Base-by-base conservation (phyloP, 129 eudicot genomes). In the Helianthus tuberosus region DNA sequence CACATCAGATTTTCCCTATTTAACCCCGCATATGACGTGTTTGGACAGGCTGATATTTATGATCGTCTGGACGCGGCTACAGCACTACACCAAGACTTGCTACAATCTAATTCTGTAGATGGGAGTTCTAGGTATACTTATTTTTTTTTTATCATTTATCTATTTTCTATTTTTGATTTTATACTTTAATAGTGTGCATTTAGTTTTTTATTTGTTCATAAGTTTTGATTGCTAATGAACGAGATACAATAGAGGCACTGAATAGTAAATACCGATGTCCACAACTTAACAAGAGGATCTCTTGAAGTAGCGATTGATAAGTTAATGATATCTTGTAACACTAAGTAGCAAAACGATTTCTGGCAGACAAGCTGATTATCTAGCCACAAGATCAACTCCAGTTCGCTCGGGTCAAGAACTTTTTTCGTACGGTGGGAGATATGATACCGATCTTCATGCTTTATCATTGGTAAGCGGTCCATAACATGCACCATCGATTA, bases 291-390 rank as follows among this genome's bases (percentile, higher is more conserved):
- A 65, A 65, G 73, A 66, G 63, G 29, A 72, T 35, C 69, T 66
- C 41, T 66, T 71, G 74, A 35, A 48, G 52, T 83, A 66, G 71
- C 35, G 8, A 27, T 58, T 47, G 25, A 64, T 38, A 60, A 66
- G 58, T 74, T 76, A 51, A 72, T 76, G 51, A 72, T 77, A 60
- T 60, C 75, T 76, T 80, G 66, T 8, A 83, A 78, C 81, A 81
- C 93, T 90, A 81, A 89, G 91, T 81, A 74, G 91, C 85, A 78
- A 81, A 86, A 79, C 17, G 81, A 29, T 86, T 91, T 90, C 81
- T 94, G 97, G 89, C 98, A 94, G 98, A 93, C 97, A 88, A 88
- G 88, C 93, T 86, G 97, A 90, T 77, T 94, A 86, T 72, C 97
- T 90, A 77, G 89, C 96, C 68, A 75, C 89, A 82, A 88, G 97